Percentiles rank a stretch among this genome's conserved stretches.
Conservation (phyloP, 2,329 filamentous ascomycete genomes). For the Curvularia lunata region DNA sequence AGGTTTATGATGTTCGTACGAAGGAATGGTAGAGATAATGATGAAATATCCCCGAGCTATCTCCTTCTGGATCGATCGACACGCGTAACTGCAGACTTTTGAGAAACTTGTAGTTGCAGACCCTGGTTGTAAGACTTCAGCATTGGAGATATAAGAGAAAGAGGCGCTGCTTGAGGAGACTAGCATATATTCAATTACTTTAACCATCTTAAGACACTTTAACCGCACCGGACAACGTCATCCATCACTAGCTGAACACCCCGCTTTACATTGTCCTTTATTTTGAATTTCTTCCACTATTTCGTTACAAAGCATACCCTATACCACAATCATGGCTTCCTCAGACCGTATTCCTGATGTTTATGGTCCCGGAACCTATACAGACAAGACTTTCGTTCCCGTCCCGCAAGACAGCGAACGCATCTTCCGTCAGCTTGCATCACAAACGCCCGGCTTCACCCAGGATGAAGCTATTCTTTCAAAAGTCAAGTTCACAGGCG, state of each 20-base stretch:
- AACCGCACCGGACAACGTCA: too few species aligned
- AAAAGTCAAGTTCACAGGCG: conserved; percentile 51
- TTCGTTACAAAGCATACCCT: not conserved
- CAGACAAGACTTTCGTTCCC: conserved; percentile 48
- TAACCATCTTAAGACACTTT: not conserved
- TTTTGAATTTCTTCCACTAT: not conserved
- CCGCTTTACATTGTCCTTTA: not conserved
- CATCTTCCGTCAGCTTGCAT: conserved; percentile 2
- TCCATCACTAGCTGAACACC: not conserved
- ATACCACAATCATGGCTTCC: not conserved
- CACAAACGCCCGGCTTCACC: conserved; percentile 54
- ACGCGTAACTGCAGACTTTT: not conserved
- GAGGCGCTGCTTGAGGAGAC: not conserved
- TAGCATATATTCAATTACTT: not conserved
- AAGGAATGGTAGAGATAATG: not conserved
- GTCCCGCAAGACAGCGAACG: conserved; percentile 37
- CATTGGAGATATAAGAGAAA: not conserved
- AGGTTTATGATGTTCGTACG: not conserved
- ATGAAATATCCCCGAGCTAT: not conserved
- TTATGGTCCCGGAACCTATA: conserved; percentile 53
- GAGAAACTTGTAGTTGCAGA: not conserved
- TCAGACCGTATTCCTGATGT: conserved; percentile 1
- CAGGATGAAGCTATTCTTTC: conserved; percentile 41
- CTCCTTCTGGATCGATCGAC: not conserved
- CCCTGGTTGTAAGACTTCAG: not conserved